Base-by-base conservation (phyloP, 495 filamentous ascomycete genomes). In the Hypoxylon trugodes region DNA sequence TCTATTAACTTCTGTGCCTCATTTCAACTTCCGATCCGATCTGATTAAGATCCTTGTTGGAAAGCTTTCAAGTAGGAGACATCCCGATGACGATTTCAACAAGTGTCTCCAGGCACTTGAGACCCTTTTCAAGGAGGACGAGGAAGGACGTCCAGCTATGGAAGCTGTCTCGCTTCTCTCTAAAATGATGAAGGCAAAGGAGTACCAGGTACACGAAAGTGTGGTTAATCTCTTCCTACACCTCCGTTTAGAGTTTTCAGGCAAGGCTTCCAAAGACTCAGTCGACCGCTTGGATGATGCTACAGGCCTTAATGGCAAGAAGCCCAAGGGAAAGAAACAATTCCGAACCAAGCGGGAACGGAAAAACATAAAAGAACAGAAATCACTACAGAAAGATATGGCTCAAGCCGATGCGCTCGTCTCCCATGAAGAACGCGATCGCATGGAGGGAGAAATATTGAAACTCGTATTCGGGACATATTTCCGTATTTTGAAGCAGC, bases 381-480 rank as follows among this genome's bases (percentile, higher is more conserved):
- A 93, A 75, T 83, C 80, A 1, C 84, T 96, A 2, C 91, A 94
- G 61, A 96, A 97, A 74, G 95, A 97, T 64, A 93, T 98, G 89
- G 86, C 87, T 38, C 86, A 93, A 66, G 96, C 95, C 13, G 94
- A 97, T 72, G 96, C 94, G 1, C 77, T 88, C 4, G 94, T 98
- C 45, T 89, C 87, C 49, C 89, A 96, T 65, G 93, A 98, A 73
- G 92, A 97, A 63, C 83, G 93, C 32, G 94, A 98, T 69, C 85
- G 88, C 63, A 94, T 92, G 77, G 93, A 98, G 76, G 87, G 91
- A 1, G 95, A 98, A 73, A 96, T 91, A 3, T 76, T 98, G 57
- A 98, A 98, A 75, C 84, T 97, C 45, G 95, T 98, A 8, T 98
- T 98, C 73, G 90, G 89, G 4, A 87, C 87, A 5, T 98, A 98